Conservation (phyloP, 164 flowering plant species). For the Tinospora cordifolia region DNA sequence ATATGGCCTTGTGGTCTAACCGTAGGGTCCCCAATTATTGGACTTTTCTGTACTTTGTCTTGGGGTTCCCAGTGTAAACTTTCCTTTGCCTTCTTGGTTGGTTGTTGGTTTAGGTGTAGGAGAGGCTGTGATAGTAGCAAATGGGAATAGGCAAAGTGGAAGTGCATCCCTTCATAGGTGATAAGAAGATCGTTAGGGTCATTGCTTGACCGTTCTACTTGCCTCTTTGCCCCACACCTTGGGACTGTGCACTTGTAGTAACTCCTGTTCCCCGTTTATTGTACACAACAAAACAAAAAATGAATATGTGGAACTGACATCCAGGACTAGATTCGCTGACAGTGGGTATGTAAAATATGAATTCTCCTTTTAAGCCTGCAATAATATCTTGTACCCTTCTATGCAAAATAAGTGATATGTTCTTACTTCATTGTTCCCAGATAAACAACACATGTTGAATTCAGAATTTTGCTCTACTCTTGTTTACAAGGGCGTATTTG, state of each 20-base stretch:
- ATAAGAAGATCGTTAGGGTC: conserved; percentile 69
- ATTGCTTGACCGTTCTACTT: conserved; percentile 68
- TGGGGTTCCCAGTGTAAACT: conserved; percentile 6
- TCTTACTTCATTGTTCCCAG: neutral
- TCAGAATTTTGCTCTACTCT: neutral
- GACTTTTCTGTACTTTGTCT: neutral
- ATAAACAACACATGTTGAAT: neutral
- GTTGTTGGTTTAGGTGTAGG: conserved; percentile 5
- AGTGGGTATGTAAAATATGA: no score
- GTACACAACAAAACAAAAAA: neutral
- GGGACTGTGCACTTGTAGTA: conserved; percentile 91
- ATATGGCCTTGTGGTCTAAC: conserved; percentile 7
- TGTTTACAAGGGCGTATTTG: neutral
- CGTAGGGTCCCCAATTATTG: neutral
- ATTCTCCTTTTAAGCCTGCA: neutral
- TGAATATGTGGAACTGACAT: neutral
- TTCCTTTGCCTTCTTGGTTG: conserved; percentile 22
- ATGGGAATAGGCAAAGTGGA: conserved; percentile 68
- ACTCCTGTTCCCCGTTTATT: conserved; percentile 51
- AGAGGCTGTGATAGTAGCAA: conserved; percentile 19
- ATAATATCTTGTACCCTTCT: neutral
- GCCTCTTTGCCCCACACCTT: conserved; percentile 85
- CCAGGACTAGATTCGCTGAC: neutral
- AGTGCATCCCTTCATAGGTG: conserved; percentile 94
- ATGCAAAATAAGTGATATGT: neutral